Conservation (phyloP, 176 grass and related monocot species). For the Coix lacrymajobi region DNA sequence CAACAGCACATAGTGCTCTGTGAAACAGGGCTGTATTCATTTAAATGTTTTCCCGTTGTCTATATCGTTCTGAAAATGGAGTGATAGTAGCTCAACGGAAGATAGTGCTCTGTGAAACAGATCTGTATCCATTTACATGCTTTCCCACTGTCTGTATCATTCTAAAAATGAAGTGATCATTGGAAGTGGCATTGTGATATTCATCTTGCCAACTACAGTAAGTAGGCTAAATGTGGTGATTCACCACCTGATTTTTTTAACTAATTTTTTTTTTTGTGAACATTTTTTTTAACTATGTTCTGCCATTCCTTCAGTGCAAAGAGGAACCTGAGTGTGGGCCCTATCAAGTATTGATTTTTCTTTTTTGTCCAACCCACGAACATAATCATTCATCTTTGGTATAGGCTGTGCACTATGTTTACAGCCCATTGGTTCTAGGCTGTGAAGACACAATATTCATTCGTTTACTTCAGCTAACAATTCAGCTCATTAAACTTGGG, state of each 20-base stretch:
- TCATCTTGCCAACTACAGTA: not conserved
- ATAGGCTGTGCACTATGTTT: not conserved
- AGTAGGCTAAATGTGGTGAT: not conserved
- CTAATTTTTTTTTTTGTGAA: too few relatives aligned
- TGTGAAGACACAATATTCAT: not conserved
- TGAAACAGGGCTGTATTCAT: not conserved
- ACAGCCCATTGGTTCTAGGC: not conserved
- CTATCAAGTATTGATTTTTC: not conserved
- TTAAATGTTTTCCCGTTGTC: not conserved
- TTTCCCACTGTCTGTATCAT: not conserved
- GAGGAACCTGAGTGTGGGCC: not conserved
- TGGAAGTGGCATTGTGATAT: not conserved
- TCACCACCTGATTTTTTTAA: not conserved
- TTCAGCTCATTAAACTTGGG: slow-evolving; percentile 18
- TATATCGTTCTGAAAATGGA: not conserved
- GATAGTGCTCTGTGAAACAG: not conserved
- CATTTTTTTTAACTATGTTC: not conserved
- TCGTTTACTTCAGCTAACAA: not conserved
- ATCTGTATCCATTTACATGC: not conserved
- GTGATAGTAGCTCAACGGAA: slow-evolving; percentile 3
- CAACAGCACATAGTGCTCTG: not conserved
- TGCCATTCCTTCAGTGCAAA: not conserved
- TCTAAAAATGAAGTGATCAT: slow-evolving; percentile 1
- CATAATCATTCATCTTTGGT: not conserved
- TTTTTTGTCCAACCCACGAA: not conserved